Base-by-base conservation (phyloP, 352 stramenopile species). In the Pythium monospermum region DNA sequence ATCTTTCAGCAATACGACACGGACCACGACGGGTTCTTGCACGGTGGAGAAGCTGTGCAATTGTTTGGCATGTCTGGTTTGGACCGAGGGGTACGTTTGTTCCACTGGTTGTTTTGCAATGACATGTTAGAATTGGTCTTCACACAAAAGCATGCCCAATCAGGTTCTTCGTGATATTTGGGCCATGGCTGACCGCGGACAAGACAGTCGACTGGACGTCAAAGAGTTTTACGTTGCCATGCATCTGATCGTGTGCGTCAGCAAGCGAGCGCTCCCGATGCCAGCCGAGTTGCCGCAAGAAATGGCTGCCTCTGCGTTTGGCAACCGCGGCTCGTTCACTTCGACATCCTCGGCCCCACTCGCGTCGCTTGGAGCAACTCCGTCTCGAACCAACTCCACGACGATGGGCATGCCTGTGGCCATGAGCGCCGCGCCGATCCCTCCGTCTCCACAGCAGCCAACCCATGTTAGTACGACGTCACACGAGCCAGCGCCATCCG, bases 241-340 rank as follows among this genome's bases (percentile, higher is more conserved):
- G 94, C 94, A 98, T 59, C 63, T 98, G 51, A 98, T 98, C 64
- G 92, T 98, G 18, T 98, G 94, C 54, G 63, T 98, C 45, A 96
- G 79, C 64, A 97, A 96, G 56, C 82, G 88, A n/a, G 75, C 73
- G 7, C 59, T 96, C 8, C 65, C 82, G 0, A 65, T 96, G 41
- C 88, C 88, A 7, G 30, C 62, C 10, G 68, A 83, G 23, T 59
- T 96, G 5, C 88, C 88, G 3, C 50, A 57, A 12, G 83, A 94
- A 16, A 65, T 94, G 53, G 46, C 60, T 22, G 72, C 91, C 25
- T 74, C 76, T 28, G 76, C 67, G 15, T 91, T 87, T 64, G 69
- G 72, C n/a, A n/a, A 25, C 4, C 48, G 42, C 11, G 40, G 16
- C 7, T 66, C 64, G 15, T 57, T 55, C 42, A 57, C 53, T 2